These are phyloP conservation scores for Penicillium flavigenum DNA, from an alignment of 495 filamentous ascomycete species.

Conservation along the genomic window DNA sequence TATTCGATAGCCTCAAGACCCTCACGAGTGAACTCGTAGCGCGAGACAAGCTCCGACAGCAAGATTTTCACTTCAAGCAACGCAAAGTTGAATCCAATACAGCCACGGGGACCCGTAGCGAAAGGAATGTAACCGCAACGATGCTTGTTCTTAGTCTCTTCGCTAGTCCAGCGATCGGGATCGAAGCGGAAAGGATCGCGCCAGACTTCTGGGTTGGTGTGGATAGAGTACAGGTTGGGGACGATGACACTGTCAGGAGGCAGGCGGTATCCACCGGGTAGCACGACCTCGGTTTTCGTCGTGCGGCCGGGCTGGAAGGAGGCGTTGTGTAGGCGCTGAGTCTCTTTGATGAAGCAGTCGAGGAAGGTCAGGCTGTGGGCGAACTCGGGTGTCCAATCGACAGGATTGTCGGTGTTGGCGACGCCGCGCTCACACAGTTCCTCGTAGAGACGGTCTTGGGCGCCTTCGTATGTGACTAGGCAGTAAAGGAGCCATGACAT, in stretches of 20 bases:
- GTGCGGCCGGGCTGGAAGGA: slow-evolving; percentile 57
- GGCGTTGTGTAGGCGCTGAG: slow-evolving; percentile 55
- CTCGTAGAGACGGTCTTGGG: slow-evolving; percentile 51
- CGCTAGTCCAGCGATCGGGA: slow-evolving; percentile 54
- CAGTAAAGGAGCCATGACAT: slow-evolving; percentile 56
- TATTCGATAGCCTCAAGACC: slow-evolving; percentile 48
- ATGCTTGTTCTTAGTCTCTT: slow-evolving; percentile 44
- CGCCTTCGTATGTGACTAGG: slow-evolving; percentile 49
- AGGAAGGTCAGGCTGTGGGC: slow-evolving; percentile 46
- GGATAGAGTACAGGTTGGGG: slow-evolving; percentile 47
- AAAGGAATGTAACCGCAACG: slow-evolving; percentile 52
- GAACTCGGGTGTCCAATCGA: slow-evolving; percentile 37
- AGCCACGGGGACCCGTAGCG: slow-evolving; percentile 48
- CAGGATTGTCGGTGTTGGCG: slow-evolving; percentile 27
- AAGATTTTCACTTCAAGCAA: slow-evolving; percentile 55
- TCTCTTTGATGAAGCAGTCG: slow-evolving; percentile 58
- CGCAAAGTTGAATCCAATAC: slow-evolving; percentile 61
- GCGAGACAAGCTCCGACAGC: slow-evolving; percentile 49
- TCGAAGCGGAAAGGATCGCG: slow-evolving; percentile 52
- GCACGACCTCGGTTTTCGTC: slow-evolving; percentile 46
- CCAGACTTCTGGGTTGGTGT: slow-evolving; percentile 54
- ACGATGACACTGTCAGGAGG: slow-evolving; percentile 48
- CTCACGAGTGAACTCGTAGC: slow-evolving; percentile 51
- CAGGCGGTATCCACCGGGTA: slow-evolving; percentile 56
- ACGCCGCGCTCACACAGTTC: slow-evolving; percentile 51